phyloP scores from a whole-genome alignment of 208 protist genomes.

The Leishmania turanica region DNA sequence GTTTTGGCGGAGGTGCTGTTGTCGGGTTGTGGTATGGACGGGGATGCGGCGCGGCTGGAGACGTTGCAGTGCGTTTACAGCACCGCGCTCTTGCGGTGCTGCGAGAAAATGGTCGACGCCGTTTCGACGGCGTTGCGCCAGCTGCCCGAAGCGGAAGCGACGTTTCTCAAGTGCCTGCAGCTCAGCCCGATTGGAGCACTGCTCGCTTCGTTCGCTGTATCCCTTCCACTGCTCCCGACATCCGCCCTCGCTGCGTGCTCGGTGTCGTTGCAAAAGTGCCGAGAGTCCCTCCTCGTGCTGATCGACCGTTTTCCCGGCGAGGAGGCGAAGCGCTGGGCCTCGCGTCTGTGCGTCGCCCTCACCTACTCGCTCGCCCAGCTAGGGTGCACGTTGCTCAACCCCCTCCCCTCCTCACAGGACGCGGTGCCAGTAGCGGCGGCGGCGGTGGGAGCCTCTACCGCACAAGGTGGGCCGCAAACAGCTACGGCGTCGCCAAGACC shows the following conservation, averaged over 20 bases:
- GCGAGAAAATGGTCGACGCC: conserved; percentile 64
- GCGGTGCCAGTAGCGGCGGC: not conserved
- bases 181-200: conserved; percentile 68
- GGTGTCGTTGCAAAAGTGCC: conserved; percentile 54
- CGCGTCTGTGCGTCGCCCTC: conserved; percentile 64
- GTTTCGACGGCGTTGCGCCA: conserved; percentile 55
- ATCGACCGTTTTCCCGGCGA: conserved; percentile 30
- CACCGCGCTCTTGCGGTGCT: conserved; percentile 72
- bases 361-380: conserved; percentile 76
- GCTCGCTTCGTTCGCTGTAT: conserved; percentile 79
- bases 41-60: conserved; percentile 18
- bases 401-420: conserved; percentile 8
- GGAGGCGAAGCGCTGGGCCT: conserved; percentile 41
- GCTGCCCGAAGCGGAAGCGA: conserved; percentile 34
- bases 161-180: conserved; percentile 57
- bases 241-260: conserved; percentile 50
- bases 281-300: conserved; percentile 70
- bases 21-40: conserved; percentile 9
- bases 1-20: conserved; percentile 85
- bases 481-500: not conserved
- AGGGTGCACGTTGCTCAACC: conserved; percentile 68
- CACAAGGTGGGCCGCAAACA: conserved; percentile 9
- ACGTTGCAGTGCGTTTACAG: conserved; percentile 51
- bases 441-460: not conserved
- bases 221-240: conserved; percentile 75